Base-by-base conservation (phyloP, 2,329 filamentous ascomycete species). In the Chaetomiaceae sp. region DNA sequence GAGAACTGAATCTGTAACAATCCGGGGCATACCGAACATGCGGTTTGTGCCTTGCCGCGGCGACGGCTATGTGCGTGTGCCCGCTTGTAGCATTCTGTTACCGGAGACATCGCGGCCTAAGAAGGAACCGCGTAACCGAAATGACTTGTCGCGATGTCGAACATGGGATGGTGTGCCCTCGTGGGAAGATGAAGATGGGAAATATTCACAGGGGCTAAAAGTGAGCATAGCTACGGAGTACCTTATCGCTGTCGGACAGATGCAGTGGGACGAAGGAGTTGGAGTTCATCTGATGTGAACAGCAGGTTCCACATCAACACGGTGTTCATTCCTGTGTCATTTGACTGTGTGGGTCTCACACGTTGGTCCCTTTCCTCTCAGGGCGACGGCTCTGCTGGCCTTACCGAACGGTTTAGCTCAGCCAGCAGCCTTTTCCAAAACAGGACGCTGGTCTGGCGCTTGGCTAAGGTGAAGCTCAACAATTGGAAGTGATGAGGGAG, bases 11-110 rank as follows among this genome's bases (percentile, higher is more conserved):
- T 27, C 47, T 50, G 42, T 43, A 39, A 52, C 25, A 45, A 49
- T 39, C 52, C 25, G 52, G 45, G 46, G 42, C 29, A 47, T 47
- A 51, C 47, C 47, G 43, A 50, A 44, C 47, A 27, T 47, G 46
- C 40, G 52, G 52, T 45, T 54, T 50, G 46, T 54, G 46, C 39
- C 45, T 38, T 17, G 22, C 20, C 25, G 51, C 23, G 8, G 20
- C 25, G 34, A 37, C 47, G 52, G 52, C 7, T 46, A 29, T 45
- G 39, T 46, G 46, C 52, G 20, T 54, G 25, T 15, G 39, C 34
- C 46, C 34, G 25, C 46, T 22, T 38, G 46, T 40, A 12, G 38
- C 33, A 42, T 23, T 12, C 23, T 15, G 17, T 27, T 14, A 31
- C 31, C 27, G 22, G 46, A 33, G 31, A 31, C 23, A 44, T 38